phyloP scores from a whole-genome alignment of 768 basidiomycete species.

The Amanita polypyramis region DNA sequence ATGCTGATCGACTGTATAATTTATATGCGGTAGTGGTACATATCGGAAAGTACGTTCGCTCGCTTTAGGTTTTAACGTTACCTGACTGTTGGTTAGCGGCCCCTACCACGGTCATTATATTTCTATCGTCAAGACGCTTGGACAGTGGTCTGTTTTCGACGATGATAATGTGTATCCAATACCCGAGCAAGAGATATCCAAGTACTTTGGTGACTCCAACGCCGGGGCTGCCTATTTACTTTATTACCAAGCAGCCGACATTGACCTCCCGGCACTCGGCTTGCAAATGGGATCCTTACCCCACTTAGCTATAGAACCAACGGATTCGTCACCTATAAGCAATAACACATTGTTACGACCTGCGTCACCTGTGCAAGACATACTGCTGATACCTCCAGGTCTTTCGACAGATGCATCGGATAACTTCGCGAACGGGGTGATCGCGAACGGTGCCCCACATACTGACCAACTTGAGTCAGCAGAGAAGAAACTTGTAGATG shows the following conservation, averaged over 20 bases:
- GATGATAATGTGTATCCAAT: constrained; percentile 88
- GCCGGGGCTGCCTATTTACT: constrained; percentile 91
- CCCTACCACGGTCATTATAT: constrained; percentile 99
- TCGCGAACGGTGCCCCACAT: neutral
- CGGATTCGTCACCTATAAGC: constrained; percentile 8
- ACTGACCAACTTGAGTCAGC: neutral
- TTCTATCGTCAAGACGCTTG: constrained; percentile 81
- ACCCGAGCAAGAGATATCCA: constrained; percentile 80
- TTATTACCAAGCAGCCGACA: constrained; percentile 91
- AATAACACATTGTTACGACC: constrained; percentile 14
- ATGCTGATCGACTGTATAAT: constrained; percentile 89
- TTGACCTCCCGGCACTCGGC: constrained; percentile 67
- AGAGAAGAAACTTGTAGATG: neutral
- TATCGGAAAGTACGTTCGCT: constrained; percentile 79
- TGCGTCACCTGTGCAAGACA: constrained; percentile 12
- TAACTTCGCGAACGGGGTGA: neutral
- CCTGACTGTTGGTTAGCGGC: constrained; percentile 43
- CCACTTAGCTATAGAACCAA: constrained; percentile 10
- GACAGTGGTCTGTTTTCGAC: constrained; percentile 88
- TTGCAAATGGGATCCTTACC: constrained; percentile 26
- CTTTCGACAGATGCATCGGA: neutral
- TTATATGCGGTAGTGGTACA: constrained; percentile 98
- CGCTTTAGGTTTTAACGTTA: constrained; percentile 9
- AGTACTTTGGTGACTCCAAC: constrained; percentile 89
- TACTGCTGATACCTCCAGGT: neutral